These are phyloP conservation scores for Mycena olivaceomarginata DNA, from an alignment of 768 basidiomycete species.

Conservation along the genomic window DNA sequence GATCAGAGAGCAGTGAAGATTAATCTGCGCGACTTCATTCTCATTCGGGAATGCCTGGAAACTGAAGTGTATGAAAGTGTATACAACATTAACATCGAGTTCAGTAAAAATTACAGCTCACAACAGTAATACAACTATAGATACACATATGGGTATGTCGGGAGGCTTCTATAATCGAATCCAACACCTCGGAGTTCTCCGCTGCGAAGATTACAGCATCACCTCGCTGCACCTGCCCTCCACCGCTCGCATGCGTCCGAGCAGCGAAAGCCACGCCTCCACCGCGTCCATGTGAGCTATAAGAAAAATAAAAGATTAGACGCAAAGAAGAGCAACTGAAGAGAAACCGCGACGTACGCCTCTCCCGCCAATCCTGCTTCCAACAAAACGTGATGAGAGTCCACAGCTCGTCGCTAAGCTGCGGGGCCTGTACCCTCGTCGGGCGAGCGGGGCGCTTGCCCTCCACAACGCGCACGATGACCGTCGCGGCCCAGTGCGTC, in stretches of 20 bases:
- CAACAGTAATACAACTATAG: too few species aligned
- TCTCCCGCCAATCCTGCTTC: conserved; percentile 22
- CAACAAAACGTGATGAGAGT: conserved; percentile 28
- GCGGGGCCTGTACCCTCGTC: background rate
- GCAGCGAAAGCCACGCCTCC: conserved; percentile 16
- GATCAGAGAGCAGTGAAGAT: too few species aligned
- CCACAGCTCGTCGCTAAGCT: conserved; percentile 35
- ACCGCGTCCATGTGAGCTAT: background rate
- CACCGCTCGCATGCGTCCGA: background rate
- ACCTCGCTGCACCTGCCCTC: background rate
- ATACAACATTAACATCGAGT: too few species aligned
- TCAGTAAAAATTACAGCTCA: too few species aligned
- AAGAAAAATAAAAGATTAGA: too few species aligned
- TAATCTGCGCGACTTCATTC: too few species aligned
- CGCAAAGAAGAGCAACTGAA: background rate
- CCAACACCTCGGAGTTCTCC: too few species aligned
- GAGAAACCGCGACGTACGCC: conserved; percentile 23
- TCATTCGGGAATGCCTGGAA: too few species aligned
- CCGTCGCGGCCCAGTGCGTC: conserved; percentile 23
- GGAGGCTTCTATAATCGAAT: too few species aligned
- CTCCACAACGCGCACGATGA: conserved; percentile 29
- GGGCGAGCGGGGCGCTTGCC: conserved; percentile 31
- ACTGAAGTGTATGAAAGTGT: too few species aligned
- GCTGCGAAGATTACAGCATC: too few species aligned
- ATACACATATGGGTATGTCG: too few species aligned